Evolutionary conservation across 1,139 yeast genomes (phyloP).

Genomic region (Kodamaea alishanica): DNA sequence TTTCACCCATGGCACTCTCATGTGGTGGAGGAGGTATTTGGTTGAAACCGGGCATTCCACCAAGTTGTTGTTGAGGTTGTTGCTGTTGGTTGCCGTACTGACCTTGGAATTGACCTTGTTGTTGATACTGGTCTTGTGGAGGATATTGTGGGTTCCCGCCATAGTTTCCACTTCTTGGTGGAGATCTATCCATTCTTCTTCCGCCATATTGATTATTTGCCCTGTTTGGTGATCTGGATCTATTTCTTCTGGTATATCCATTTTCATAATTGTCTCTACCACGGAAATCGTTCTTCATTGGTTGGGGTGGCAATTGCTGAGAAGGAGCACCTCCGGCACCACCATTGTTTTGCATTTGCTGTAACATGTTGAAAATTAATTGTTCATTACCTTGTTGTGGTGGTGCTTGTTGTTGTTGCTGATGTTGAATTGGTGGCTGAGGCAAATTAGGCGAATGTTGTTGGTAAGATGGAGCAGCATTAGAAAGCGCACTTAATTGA

Average conservation of each 20-base stretch:
- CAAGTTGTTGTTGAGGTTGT: slow-evolving; percentile 7
- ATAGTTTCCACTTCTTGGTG: slow-evolving; percentile 20
- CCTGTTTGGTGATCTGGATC: slow-evolving; percentile 55
- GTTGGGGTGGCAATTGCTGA: slow-evolving; percentile 7
- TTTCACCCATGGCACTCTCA: slow-evolving; percentile 49
- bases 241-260: slow-evolving; percentile 45
- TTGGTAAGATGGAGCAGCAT: slow-evolving; percentile 19
- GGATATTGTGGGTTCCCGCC: slow-evolving; percentile 6
- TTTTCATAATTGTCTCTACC: slow-evolving; percentile 14
- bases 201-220: slow-evolving; percentile 15
- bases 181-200: slow-evolving; percentile 31
- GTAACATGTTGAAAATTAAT: slow-evolving; percentile 41
- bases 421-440: slow-evolving; percentile 13
- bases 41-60: slow-evolving; percentile 3
- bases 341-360: slow-evolving; percentile 35
- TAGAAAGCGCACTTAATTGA: slow-evolving; percentile 44
- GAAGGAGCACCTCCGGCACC: slow-evolving; percentile 8
- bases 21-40: slow-evolving; percentile 4
- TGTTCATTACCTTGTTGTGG: slow-evolving; percentile 26
- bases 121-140: slow-evolving; percentile 13
- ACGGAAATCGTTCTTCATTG: slow-evolving; percentile 10
- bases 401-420: slow-evolving; percentile 14
- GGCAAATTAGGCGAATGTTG: slow-evolving; percentile 11
- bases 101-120: slow-evolving; percentile 10
- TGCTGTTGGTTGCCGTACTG: slow-evolving; percentile 13